Evolutionary conservation across 23 red algal species (phyloP).

Genomic region (Gracilaria caudata): DNA sequence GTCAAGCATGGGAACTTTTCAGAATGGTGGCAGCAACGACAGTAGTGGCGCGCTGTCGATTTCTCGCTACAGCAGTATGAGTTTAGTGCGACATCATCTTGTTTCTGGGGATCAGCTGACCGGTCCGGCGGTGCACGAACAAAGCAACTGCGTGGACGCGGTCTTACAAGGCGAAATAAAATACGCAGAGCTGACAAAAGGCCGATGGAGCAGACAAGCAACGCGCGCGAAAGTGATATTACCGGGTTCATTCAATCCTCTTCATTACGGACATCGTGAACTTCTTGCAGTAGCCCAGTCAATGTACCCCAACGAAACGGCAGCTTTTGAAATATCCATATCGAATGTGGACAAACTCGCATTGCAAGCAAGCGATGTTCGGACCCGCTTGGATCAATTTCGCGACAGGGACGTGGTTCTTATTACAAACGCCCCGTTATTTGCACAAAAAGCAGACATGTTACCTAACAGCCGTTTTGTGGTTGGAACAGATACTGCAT

Average conservation of each 20-base stretch:
- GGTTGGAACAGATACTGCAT: slow-evolving; percentile 79
- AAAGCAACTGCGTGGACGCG: slow-evolving; percentile 32
- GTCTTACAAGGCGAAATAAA: slow-evolving; percentile 26
- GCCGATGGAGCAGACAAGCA: slow-evolving; percentile 29
- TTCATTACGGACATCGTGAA: slow-evolving; percentile 81
- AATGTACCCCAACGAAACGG: slow-evolving; percentile 57
- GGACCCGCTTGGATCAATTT: slow-evolving; percentile 61
- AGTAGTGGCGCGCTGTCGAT: slow-evolving; percentile 13
- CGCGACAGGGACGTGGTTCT: slow-evolving; percentile 19
- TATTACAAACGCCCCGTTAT: slow-evolving; percentile 65
- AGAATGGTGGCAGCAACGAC: background rate
- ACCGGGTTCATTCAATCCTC: slow-evolving; percentile 89
- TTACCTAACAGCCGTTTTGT: slow-evolving; percentile 77
- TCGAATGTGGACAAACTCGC: slow-evolving; percentile 72
- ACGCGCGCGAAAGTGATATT: slow-evolving; percentile 67
- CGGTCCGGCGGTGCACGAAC: slow-evolving; percentile 49
- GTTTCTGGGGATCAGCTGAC: slow-evolving; percentile 47
- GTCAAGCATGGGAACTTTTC: background rate
- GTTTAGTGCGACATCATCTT: slow-evolving; percentile 43
- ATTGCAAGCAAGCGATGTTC: slow-evolving; percentile 36
- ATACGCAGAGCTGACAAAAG: slow-evolving; percentile 49
- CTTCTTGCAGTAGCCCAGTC: slow-evolving; percentile 66
- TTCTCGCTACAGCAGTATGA: slow-evolving; percentile 46
- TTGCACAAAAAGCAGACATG: slow-evolving; percentile 56
- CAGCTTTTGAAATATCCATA: slow-evolving; percentile 77